These are phyloP conservation scores for Gentiana macrophylla DNA, from an alignment of 257 asterid genomes.

Conservation along the genomic window DNA sequence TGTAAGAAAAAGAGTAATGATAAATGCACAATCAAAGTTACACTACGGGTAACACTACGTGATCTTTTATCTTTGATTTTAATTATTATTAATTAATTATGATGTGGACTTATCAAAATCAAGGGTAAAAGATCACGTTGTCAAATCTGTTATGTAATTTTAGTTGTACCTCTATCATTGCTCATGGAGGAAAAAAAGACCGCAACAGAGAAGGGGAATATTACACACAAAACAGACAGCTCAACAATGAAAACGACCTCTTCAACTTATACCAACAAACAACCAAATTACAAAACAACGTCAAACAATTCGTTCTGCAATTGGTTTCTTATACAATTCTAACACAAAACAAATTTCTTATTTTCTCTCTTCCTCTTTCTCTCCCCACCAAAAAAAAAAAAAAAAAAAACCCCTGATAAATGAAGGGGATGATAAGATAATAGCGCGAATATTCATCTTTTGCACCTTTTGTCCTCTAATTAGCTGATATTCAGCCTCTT, in stretches of 20 bases:
- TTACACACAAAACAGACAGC: slow-evolving; percentile 1
- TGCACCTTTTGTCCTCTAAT: background rate
- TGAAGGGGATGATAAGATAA: background rate
- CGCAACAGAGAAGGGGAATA: background rate
- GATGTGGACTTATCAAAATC: too few species aligned
- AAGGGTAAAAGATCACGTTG: too few species aligned
- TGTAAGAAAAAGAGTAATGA: too few species aligned
- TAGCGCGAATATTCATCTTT: background rate
- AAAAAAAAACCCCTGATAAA: background rate
- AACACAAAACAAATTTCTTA: slow-evolving; percentile 6
- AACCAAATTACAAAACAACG: background rate
- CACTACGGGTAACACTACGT: too few species aligned
- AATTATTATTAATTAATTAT: too few species aligned
- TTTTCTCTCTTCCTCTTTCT: slow-evolving; percentile 4
- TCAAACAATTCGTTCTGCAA: background rate
- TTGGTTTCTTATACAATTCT: background rate
- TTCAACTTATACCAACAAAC: background rate
- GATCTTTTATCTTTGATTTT: too few species aligned
- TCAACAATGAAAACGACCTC: slow-evolving; percentile 9
- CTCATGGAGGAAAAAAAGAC: too few species aligned
- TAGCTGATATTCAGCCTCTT: background rate
- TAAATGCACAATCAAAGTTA: too few species aligned
- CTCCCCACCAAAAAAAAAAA: background rate
- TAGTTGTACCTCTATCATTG: too few species aligned
- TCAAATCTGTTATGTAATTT: too few species aligned